Conservation (phyloP, 2,329 filamentous ascomycete species). For the Cytospora mali region DNA sequence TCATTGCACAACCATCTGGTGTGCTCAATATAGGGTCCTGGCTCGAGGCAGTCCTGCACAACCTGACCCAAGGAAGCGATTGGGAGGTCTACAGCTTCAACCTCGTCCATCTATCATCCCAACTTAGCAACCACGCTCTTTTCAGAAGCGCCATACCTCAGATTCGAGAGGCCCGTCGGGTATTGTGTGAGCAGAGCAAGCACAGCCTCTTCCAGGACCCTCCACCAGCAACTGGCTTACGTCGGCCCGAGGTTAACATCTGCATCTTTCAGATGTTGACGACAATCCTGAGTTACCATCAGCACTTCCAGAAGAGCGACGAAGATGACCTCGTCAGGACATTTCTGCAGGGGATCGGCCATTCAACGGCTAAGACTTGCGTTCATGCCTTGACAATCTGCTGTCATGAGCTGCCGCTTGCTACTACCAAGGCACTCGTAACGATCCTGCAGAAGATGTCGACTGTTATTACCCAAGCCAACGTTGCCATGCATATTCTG, state of each 20-base stretch:
- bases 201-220: conserved; percentile 79
- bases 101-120: conserved; percentile 81
- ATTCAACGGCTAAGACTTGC: conserved; percentile 86
- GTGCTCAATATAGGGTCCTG: conserved; percentile 66
- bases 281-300: conserved; percentile 88
- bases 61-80: conserved; percentile 74
- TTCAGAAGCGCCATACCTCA: conserved; percentile 75
- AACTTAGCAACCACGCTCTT: conserved; percentile 86
- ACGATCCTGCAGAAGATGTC: conserved; percentile 91
- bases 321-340: conserved; percentile 87
- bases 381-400: conserved; percentile 95
- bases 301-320: conserved; percentile 79
- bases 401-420: conserved; percentile 88
- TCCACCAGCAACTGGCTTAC: conserved; percentile 74
- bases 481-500: conserved; percentile 90
- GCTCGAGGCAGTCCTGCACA: conserved; percentile 74
- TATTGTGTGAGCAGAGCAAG: conserved; percentile 82
- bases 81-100: conserved; percentile 96
- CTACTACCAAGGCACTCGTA: conserved; percentile 82
- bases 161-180: conserved; percentile 72
- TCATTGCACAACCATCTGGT: conserved; percentile 38
- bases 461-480: conserved; percentile 90
- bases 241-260: conserved; percentile 84
- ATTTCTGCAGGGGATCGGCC: conserved; percentile 85
- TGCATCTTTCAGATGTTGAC: conserved; percentile 86